A percentile compares a stretch with the other conserved stretches of the same genome.
Evolutionary conservation across 78 protist species (phyloP).

Genomic region (Tieghemostelium lacteum): DNA sequence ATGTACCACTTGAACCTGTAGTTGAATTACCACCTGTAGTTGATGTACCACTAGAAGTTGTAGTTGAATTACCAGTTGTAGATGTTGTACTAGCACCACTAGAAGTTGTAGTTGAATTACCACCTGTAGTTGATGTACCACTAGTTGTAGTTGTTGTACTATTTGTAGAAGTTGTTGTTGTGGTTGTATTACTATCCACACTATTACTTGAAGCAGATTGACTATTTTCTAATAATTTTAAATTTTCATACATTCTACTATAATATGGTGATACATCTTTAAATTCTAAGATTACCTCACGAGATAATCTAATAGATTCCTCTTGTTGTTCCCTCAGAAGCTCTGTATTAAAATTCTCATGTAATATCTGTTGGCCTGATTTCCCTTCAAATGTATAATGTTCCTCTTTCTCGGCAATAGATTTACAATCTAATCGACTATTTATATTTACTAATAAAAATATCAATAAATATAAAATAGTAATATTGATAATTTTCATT

Average conservation of each 20-base stretch:
- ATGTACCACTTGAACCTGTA: not conserved
- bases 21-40: not conserved
- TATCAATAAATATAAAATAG: too few species aligned
- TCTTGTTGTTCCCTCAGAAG: not conserved
- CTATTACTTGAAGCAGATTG: not conserved
- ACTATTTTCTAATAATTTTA: conserved; percentile 23
- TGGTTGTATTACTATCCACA: conserved; percentile 27
- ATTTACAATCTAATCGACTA: not conserved
- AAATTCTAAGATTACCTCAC: not conserved
- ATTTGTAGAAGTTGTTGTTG: too few species aligned
- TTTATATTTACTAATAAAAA: not conserved
- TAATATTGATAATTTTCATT: too few species aligned
- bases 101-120: not conserved
- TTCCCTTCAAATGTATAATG: not conserved
- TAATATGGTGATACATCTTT: not conserved
- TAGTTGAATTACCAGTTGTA: not conserved
- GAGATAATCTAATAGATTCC: not conserved
- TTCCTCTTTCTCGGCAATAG: not conserved
- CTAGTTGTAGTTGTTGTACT: too few species aligned
- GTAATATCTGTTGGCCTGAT: not conserved
- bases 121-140: not conserved
- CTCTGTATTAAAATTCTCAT: conserved; percentile 3
- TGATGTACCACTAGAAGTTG: too few species aligned
- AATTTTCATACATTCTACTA: not conserved
- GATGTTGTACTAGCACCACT: not conserved